These are phyloP conservation scores for Chaetomiaceae sp. DNA, from an alignment of 2,329 filamentous ascomycete genomes.

Conservation along the genomic window DNA sequence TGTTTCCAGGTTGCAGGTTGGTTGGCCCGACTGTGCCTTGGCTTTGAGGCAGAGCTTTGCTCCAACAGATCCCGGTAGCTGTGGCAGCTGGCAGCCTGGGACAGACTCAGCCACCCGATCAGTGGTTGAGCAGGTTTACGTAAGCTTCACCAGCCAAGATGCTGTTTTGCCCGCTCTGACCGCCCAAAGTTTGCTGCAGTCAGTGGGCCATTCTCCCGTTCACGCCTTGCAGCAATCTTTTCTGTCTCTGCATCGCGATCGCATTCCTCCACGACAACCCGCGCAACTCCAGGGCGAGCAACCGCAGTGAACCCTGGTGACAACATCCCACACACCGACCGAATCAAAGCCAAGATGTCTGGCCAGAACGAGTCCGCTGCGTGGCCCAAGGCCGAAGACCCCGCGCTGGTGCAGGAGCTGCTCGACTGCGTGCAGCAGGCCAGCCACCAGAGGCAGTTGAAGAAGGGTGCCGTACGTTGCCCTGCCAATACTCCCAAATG, in stretches of 20 bases:
- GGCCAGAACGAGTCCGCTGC: conserved; percentile 38
- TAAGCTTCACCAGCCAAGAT: neutral
- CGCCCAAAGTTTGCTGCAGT: conserved; percentile 16
- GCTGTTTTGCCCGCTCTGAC: conserved; percentile 13
- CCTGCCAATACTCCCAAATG: no score
- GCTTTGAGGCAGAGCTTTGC: conserved; percentile 22
- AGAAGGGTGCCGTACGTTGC: conserved; percentile 67
- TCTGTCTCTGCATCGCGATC: conserved; percentile 7
- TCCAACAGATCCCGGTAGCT: no score
- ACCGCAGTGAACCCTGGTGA: conserved; percentile 27
- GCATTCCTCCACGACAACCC: conserved; percentile 12
- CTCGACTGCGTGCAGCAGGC: conserved; percentile 59
- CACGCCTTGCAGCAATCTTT: no score
- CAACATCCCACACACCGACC: conserved; percentile 4
- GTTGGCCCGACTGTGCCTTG: conserved; percentile 8
- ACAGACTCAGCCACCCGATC: conserved; percentile 8
- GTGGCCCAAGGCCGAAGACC: conserved; percentile 63
- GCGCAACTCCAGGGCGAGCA: conserved; percentile 25
- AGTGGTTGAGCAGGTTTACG: conserved; percentile 18
- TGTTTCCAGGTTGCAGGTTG: conserved; percentile 31
- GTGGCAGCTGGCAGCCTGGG: no score
- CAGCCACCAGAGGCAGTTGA: conserved; percentile 52
- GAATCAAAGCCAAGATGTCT: conserved; percentile 23
- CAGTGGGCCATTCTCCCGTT: conserved; percentile 8
- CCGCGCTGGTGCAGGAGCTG: conserved; percentile 71